Evolutionary conservation across 2,329 filamentous ascomycete genomes (phyloP), one percentile per base, ranked within the genome.

Genomic region (Colletotrichum nymphaeae): DNA sequence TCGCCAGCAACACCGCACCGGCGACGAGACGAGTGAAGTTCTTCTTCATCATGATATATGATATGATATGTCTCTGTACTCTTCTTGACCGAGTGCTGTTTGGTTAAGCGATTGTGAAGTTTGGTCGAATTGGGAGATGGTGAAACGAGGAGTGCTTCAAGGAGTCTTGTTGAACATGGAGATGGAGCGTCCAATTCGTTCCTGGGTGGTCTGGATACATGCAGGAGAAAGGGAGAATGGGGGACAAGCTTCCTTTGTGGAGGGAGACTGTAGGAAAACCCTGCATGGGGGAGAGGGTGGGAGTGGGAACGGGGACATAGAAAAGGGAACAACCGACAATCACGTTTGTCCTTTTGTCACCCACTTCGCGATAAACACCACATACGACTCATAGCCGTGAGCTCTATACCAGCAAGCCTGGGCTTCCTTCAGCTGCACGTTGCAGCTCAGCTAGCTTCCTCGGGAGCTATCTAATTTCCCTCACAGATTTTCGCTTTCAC

Each of bases 61-160:
- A 11, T 9, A 12, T n/a, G 8, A 28, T 22, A 22, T 37, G 11
- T 35, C 7, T 46, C 11, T 14, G 46, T 19, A 5, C 42, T 22
- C 63, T 26, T 4, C 14, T 26, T 28, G 9, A 9, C 4, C n/a
- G 24, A 42, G 26, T 46, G 26, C 14, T 9, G 46, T 5, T 1
- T n/a, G 26, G 30, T n/a, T 46, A 26, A 49, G 26, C 11, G 58
- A 46, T 46, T 37, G 58, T 59, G 65, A 59, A 49, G 42, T 46
- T 19, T n/a, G 42, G 26, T 14, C 63, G 59, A 5, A 60, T 26
- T 49, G 42, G 30, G 24, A 64, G 42, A 58, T 69, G 58, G 66
- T 69, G 69, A 64, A 72, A 72, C 66, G 42, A 59, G 30, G 46
- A n/a, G 32, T 14, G 66, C 65, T 64, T 64, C 59, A 69, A 72